Conservation (phyloP, 345 rosid genomes). For the Acer saccharum region DNA sequence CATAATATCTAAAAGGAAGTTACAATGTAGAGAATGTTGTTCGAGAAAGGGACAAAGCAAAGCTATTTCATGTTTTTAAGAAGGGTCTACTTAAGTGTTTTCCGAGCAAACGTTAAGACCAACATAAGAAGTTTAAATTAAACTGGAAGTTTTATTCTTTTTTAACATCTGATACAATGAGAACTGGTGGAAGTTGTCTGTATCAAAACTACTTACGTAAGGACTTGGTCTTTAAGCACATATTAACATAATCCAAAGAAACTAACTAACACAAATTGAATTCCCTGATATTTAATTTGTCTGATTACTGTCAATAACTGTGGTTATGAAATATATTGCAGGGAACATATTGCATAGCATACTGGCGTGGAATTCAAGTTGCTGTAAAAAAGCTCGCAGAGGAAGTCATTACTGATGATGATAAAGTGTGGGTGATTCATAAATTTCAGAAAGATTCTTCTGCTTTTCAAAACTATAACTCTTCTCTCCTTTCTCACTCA, state of each 20-base stretch:
- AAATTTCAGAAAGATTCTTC: conserved; percentile 1
- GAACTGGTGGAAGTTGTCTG: neutral
- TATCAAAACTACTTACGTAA: neutral
- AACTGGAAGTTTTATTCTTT: neutral
- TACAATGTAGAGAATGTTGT: neutral
- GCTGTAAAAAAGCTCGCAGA: conserved; percentile 90
- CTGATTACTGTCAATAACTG: neutral
- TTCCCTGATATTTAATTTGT: neutral
- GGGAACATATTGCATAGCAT: conserved; percentile 84
- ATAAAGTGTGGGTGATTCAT: conserved; percentile 72
- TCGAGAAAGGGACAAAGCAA: neutral
- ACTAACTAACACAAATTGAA: neutral
- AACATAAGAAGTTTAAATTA: neutral
- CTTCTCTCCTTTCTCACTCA: neutral
- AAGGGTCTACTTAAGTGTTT: neutral
- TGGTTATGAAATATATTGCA: conserved; percentile 28
- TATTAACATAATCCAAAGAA: neutral
- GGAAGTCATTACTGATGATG: conserved; percentile 65
- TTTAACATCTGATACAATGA: neutral
- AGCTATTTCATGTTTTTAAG: neutral
- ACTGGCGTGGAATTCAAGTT: conserved; percentile 95
- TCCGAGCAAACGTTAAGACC: neutral
- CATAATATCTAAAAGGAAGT: neutral
- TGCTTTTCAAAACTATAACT: neutral
- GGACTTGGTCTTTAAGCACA: neutral